Evolutionary conservation across 495 filamentous ascomycete genomes (phyloP).

Genomic region (Penicilliopsis zonata): DNA sequence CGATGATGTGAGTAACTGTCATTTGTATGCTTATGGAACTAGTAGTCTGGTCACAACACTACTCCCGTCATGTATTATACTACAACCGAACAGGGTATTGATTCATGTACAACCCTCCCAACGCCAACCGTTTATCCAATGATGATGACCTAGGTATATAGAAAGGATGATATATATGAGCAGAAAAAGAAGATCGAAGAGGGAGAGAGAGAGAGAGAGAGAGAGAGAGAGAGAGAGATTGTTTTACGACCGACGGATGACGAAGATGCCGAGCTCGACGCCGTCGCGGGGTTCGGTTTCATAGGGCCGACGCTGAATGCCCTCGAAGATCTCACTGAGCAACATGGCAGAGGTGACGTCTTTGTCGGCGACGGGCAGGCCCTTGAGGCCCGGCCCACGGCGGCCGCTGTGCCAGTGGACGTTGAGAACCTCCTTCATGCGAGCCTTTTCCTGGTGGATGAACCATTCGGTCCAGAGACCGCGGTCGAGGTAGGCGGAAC

Average conservation of each 20-base stretch:
- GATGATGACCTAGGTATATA: no score
- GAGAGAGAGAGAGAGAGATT: conserved; percentile 1
- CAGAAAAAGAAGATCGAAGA: conserved; percentile 5
- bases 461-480: conserved; percentile 59
- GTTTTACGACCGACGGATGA: conserved; percentile 38
- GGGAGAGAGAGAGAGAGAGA: conserved; percentile 4
- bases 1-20: no score
- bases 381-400: conserved; percentile 26
- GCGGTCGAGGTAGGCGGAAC: conserved; percentile 41
- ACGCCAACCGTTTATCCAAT: no score
- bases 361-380: conserved; percentile 23
- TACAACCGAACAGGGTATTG: no score
- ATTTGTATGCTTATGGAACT: no score
- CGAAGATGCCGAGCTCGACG: conserved; percentile 52
- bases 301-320: conserved; percentile 39
- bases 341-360: conserved; percentile 41
- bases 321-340: conserved; percentile 51
- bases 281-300: conserved; percentile 33
- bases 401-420: conserved; percentile 44
- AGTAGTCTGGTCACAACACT: no score
- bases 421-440: conserved; percentile 48
- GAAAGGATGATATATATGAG: no score
- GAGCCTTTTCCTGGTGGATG: conserved; percentile 56
- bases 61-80: no score
- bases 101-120: no score